Evolutionary conservation across 306 rosid species (phyloP).

Genomic region (Dryas octopetala): DNA sequence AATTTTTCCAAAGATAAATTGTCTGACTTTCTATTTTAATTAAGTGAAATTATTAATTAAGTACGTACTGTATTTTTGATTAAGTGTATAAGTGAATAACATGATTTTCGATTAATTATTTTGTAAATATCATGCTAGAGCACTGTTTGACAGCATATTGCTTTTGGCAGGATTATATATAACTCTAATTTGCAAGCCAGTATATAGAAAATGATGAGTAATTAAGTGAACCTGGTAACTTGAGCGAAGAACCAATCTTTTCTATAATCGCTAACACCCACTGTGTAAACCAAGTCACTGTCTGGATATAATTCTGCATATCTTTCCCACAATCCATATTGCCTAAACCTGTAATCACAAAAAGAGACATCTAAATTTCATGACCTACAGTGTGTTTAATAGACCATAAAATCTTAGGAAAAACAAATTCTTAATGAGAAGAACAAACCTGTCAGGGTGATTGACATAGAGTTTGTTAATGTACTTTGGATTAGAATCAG

Average conservation of each 20-base stretch:
- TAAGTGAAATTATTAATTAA: no score
- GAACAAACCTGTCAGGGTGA: conserved; percentile 59
- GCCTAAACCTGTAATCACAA: conserved; percentile 35
- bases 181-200: no score
- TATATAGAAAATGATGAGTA: neutral
- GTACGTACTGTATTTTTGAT: no score
- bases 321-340: conserved; percentile 52
- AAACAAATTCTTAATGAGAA: neutral
- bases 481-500: conserved; percentile 66
- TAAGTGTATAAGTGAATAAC: no score
- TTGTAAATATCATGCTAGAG: no score
- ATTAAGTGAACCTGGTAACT: conserved; percentile 36
- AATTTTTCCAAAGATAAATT: no score
- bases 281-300: conserved; percentile 36
- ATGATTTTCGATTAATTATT: no score
- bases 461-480: conserved; percentile 68
- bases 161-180: no score
- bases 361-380: neutral
- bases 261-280: conserved; percentile 32
- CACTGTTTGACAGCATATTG: no score
- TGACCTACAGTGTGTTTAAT: neutral
- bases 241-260: conserved; percentile 51
- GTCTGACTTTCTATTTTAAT: no score
- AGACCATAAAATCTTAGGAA: neutral
- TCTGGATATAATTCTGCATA: conserved; percentile 42